Evolutionary conservation across 116 monocot species (phyloP).

Genomic region (Iris pallida): DNA sequence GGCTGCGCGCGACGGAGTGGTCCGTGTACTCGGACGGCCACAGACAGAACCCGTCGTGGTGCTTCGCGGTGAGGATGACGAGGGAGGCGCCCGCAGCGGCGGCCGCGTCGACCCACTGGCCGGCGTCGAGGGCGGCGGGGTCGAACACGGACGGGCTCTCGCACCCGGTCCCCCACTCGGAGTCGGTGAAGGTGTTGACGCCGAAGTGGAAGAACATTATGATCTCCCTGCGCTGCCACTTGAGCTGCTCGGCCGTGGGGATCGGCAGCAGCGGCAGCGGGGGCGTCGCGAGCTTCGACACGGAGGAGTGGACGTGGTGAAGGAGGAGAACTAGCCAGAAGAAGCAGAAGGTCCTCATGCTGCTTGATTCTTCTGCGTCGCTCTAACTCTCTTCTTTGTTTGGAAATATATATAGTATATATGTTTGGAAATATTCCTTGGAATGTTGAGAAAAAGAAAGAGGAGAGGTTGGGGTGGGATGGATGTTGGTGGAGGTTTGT

Average conservation of each 20-base stretch:
- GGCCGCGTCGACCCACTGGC: constrained; percentile 67
- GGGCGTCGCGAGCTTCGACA: constrained; percentile 25
- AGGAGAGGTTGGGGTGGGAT: background rate
- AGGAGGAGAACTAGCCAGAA: constrained; percentile 18
- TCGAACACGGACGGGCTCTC: constrained; percentile 56
- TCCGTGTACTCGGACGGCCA: constrained; percentile 79
- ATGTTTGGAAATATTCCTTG: background rate
- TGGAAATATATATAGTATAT: background rate
- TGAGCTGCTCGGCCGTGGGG: constrained; percentile 62
- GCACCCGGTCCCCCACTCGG: constrained; percentile 81
- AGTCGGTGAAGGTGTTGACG: constrained; percentile 89
- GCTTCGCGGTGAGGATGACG: constrained; percentile 75
- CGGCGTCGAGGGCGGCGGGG: constrained; percentile 47
- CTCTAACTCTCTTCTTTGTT: background rate
- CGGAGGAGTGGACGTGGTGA: background rate
- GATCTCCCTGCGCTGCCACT: constrained; percentile 84
- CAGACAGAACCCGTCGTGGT: constrained; percentile 95
- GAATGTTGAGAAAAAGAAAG: background rate
- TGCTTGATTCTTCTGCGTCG: no score
- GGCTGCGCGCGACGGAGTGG: constrained; percentile 63
- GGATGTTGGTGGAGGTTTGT: constrained; percentile 4
- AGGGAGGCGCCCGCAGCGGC: constrained; percentile 45
- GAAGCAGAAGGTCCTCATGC: constrained; percentile 1
- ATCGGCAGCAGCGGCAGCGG: constrained; percentile 64
- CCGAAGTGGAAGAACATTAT: constrained; percentile 98